Percentiles rank a stretch among this genome's conserved stretches.
Evolutionary conservation across 768 basidiomycete species (phyloP).

Genomic region (Mycena leptocephala): DNA sequence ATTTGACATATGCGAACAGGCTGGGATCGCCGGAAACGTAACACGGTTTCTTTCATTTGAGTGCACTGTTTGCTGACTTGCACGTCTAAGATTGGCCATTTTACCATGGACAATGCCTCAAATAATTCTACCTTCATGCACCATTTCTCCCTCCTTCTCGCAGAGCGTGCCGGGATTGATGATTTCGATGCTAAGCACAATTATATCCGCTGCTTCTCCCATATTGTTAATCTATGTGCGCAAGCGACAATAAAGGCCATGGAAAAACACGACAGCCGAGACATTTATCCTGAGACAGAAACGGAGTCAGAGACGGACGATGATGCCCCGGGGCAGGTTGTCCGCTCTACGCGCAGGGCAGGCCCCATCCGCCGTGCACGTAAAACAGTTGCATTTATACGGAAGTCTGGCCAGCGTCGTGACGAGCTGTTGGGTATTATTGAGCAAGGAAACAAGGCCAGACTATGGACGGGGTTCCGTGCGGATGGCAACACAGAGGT

Average conservation of each 20-base stretch:
- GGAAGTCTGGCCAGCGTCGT: conserved; percentile 17
- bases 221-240: background rate
- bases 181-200: background rate
- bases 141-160: background rate
- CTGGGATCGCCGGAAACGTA: background rate
- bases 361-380: conserved; percentile 10
- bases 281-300: background rate
- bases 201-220: conserved; percentile 3
- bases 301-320: background rate
- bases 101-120: conserved; percentile 10
- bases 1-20: background rate
- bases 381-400: conserved; percentile 9
- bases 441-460: background rate
- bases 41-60: background rate
- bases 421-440: conserved; percentile 1
- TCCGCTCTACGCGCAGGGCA: background rate
- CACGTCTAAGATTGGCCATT: background rate
- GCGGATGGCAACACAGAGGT: background rate
- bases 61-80: background rate
- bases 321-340: background rate
- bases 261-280: conserved; percentile 5
- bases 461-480: background rate
- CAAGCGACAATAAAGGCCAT: conserved; percentile 8
- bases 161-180: background rate
- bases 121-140: conserved; percentile 2